Evolutionary conservation across 2,329 filamentous ascomycete genomes (phyloP), one percentile per base, ranked within the genome.

Genomic region (Fusarium avenaceum): DNA sequence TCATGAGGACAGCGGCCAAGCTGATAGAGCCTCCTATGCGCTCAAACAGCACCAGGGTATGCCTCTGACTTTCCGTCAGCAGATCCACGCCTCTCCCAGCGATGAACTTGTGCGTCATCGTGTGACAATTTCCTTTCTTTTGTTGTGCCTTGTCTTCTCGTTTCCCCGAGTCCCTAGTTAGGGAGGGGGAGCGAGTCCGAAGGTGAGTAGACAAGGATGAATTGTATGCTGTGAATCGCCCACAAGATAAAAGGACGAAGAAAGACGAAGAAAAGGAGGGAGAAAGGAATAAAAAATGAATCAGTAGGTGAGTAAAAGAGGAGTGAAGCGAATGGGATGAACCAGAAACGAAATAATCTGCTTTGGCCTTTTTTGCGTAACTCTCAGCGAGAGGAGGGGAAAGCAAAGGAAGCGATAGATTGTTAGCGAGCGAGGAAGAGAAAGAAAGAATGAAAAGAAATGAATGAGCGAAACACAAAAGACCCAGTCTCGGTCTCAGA

Each of bases 11-110:
- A 4, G 84, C 82, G 7, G 83, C 68, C 55, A 88, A 73, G 22
- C 86, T 88, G 59, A 88, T 69, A 15, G 81, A 81, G 11, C 86
- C 86, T 32, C 86, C 86, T 44, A 83, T 77, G 62, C 86, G 80
- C 75, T 88, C 86, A 49, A 87, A 78, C 44, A 79, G 73, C 20
- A 84, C 80, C 44, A 87, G 79, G 10, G 78, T 78, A 15, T 76
- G 67, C 51, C 81, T 76, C 67, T 86, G 78, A 6, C 76, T 62
- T 9, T 65, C 45, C 1, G 75, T 73, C n/a, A 84, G 72, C 28
- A 67, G 54, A 65, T 78, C 75, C n/a, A 63, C 59, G 15, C 45
- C 52, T 40, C 72, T 61, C 10, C 46, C 47, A 33, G 56, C 47
- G 51, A 74, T 40, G 33, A 74, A 64, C 32, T 60, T 54, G 20